Evolutionary conservation across 768 basidiomycete species (phyloP).

Genomic region (Agaricus sinodeliciosus): DNA sequence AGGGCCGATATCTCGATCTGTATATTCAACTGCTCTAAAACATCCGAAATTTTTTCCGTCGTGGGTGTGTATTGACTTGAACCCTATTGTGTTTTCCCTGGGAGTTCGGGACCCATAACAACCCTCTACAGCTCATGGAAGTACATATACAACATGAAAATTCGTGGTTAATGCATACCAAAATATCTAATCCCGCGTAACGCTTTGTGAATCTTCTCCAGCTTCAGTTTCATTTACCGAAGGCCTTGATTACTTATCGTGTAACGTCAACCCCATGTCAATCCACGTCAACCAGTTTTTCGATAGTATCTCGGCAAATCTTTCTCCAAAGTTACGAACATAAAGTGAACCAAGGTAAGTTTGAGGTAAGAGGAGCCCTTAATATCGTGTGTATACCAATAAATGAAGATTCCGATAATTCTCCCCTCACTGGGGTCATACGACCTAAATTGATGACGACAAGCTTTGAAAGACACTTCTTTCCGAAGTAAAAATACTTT

Average conservation of each 20-base stretch:
- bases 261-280: background rate
- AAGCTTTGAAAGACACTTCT: no score
- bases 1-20: background rate
- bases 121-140: no score
- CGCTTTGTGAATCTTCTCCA: no score
- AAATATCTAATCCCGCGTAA: no score
- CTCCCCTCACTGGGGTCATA: no score
- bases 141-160: no score
- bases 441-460: no score
- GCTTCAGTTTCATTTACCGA: no score
- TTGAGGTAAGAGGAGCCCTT: background rate
- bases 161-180: no score
- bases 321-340: background rate
- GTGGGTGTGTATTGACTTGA: background rate
- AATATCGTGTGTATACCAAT: background rate
- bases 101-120: no score
- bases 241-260: background rate
- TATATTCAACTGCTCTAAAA: background rate
- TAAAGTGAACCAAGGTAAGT: background rate
- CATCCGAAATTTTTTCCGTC: conserved; percentile 3
- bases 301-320: conserved; percentile 6
- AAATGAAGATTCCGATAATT: background rate
- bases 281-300: background rate
- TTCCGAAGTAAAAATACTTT: no score
- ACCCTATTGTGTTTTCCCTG: no score